Conservation (phyloP, 768 basidiomycete species). For the Mycena galopus region DNA sequence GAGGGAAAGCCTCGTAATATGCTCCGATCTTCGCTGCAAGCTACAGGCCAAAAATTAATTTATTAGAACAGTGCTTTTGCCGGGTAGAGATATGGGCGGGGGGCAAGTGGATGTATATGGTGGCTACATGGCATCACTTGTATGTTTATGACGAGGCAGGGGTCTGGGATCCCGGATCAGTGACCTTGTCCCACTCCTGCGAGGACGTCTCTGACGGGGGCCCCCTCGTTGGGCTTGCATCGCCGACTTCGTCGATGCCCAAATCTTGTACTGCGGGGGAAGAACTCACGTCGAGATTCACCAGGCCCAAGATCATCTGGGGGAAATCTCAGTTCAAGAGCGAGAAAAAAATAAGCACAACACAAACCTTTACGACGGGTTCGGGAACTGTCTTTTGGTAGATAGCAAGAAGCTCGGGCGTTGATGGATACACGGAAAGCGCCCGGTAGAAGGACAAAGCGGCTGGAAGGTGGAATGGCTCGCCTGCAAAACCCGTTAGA, state of each 20-base stretch:
- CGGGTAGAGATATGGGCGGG: constrained; percentile 31
- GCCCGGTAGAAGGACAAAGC: constrained; percentile 95
- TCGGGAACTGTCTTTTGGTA: constrained; percentile 93
- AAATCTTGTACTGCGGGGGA: constrained; percentile 57
- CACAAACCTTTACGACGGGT: constrained; percentile 79
- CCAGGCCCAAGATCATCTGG: constrained; percentile 85
- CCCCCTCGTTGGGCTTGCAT: constrained; percentile 69
- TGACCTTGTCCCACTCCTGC: constrained; percentile 91
- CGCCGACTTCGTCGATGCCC: constrained; percentile 62
- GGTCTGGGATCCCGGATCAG: constrained; percentile 75
- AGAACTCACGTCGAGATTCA: constrained; percentile 89
- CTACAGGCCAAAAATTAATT: constrained; percentile 29
- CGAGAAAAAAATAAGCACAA: not conserved
- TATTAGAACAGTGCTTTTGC: constrained; percentile 36
- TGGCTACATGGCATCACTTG: constrained; percentile 32
- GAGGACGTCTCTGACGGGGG: constrained; percentile 91
- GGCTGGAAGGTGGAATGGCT: constrained; percentile 80
- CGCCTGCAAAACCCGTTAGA: constrained; percentile 64
- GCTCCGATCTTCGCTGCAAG: constrained; percentile 49
- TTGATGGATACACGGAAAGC: constrained; percentile 93
- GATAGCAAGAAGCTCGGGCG: constrained; percentile 94
- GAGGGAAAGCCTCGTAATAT: constrained; percentile 85
- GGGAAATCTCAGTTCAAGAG: not conserved
- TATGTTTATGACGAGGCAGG: constrained; percentile 51
- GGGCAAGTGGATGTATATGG: constrained; percentile 25